These are phyloP conservation scores for Angomonas desouzai DNA, from an alignment of 208 protist genomes.

Conservation along the genomic window DNA sequence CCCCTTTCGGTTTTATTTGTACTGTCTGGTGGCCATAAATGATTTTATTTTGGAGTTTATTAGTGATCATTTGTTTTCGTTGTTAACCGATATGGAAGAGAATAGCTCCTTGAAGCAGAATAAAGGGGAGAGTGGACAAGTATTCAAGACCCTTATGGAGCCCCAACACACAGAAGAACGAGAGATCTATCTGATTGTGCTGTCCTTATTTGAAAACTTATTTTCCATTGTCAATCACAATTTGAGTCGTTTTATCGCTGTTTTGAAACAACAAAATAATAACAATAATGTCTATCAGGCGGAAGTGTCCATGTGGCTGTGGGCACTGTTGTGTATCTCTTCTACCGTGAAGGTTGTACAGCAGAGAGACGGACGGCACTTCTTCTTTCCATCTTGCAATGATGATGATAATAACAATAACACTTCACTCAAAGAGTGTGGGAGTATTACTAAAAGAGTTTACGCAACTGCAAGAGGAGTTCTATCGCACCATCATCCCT, in stretches of 20 bases:
- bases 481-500: background rate
- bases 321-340: slow-evolving; percentile 5
- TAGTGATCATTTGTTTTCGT: background rate
- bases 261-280: background rate
- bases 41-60: background rate
- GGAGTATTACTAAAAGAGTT: slow-evolving; percentile 8
- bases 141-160: background rate
- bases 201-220: background rate
- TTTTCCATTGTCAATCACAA: background rate
- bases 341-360: background rate
- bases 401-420: background rate
- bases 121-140: no score
- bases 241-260: background rate
- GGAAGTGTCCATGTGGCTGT: background rate
- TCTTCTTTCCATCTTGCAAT: background rate
- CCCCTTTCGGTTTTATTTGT: background rate
- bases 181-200: background rate
- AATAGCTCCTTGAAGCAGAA: no score
- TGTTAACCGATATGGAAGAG: background rate
- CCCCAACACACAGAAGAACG: background rate
- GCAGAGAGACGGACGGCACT: background rate
- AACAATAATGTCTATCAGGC: background rate
- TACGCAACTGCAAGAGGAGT: background rate
- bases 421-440: no score
- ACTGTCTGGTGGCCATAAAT: background rate